A percentile compares a stretch with the other conserved stretches of the same genome.
These are phyloP conservation scores for Rubia yunnanensis DNA, from an alignment of 257 asterid species.

Conservation along the genomic window DNA sequence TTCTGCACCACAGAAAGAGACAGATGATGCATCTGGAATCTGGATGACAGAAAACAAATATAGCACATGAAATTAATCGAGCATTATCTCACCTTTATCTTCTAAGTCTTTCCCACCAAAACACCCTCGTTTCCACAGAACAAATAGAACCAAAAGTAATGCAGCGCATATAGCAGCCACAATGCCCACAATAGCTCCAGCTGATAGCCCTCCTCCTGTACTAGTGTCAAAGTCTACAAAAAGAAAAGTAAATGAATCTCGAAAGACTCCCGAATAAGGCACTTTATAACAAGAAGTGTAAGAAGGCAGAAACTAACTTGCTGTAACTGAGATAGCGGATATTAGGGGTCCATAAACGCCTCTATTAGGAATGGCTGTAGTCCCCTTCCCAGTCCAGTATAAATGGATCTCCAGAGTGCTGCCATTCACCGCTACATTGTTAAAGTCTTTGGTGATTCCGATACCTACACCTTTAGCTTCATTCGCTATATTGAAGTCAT, in stretches of 20 bases:
- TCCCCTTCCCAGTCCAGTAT: constrained; percentile 93
- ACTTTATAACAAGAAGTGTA: constrained; percentile 1
- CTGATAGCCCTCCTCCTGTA: constrained; percentile 43
- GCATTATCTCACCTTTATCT: constrained; percentile 41
- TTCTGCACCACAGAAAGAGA: constrained; percentile 18
- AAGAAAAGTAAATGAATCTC: constrained; percentile 3
- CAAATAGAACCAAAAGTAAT: constrained; percentile 29
- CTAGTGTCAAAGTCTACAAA: constrained; percentile 48
- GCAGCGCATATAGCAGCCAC: constrained; percentile 36
- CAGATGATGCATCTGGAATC: neutral
- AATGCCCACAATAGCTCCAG: constrained; percentile 65
- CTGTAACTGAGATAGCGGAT: constrained; percentile 80
- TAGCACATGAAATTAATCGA: neutral
- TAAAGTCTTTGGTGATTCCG: constrained; percentile 43
- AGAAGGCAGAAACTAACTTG: constrained; percentile 39
- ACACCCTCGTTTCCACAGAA: constrained; percentile 58
- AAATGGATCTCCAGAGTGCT: constrained; percentile 82
- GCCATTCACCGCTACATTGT: constrained; percentile 35
- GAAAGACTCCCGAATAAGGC: constrained; percentile 9
- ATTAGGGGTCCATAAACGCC: constrained; percentile 88
- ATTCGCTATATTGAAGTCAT: constrained; percentile 50
- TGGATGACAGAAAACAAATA: neutral
- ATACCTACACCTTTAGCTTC: constrained; percentile 57
- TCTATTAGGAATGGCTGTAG: constrained; percentile 68
- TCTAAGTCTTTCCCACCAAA: constrained; percentile 40